Base-by-base conservation (phyloP, 208 protist genomes). In the Wallacemonas rigidus region DNA sequence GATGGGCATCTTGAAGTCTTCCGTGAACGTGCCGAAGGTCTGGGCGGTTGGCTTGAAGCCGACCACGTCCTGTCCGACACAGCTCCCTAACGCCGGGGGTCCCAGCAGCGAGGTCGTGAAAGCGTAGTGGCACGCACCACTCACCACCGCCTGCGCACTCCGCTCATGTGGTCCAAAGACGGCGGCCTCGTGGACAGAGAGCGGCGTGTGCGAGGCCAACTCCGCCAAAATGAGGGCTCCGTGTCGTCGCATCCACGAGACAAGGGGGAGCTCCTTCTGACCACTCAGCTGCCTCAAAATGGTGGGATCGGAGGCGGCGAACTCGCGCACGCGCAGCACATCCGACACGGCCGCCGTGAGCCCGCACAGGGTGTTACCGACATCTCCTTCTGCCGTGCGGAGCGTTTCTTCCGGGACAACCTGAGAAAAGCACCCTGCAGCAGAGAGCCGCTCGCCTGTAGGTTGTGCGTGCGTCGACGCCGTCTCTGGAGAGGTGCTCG, bases 21-120 rank as follows among this genome's bases (percentile, higher is more conserved):
- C 81, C 9, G 92, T 92, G 75, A 92, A 93, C 15, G 89, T 92
- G 65, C 86, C 86, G 48, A 96, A 93, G 54, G 88, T 93, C 72
- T 94, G 92, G 15, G 89, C 77, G 39, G 92, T 96, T 17, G 92
- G 89, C 69, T 96, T 96, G 86, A 94, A 96, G 72, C 86, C 89
- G 0, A 89, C 82, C 55, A 94, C 77, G 70, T 93, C 86, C 73
- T 93, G 84, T 38, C 78, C 51, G n/a, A 77, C 75, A 12, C 81
- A 79, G 57, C 82, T 87, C n/a, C 81, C 79, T 45, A 96, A 63
- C 8, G 88, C 83, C 3, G 88, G 74, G 0, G 91, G 88, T 9
- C 88, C 85, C 61, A 82, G 87, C 14, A 94, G 77, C 1, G 88
- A 88, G 64, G 81, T 86, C 76, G 76, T 90, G 64, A 96, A 88